phyloP scores from a whole-genome alignment of 495 filamentous ascomycete genomes.

The Penicillium parvum region DNA sequence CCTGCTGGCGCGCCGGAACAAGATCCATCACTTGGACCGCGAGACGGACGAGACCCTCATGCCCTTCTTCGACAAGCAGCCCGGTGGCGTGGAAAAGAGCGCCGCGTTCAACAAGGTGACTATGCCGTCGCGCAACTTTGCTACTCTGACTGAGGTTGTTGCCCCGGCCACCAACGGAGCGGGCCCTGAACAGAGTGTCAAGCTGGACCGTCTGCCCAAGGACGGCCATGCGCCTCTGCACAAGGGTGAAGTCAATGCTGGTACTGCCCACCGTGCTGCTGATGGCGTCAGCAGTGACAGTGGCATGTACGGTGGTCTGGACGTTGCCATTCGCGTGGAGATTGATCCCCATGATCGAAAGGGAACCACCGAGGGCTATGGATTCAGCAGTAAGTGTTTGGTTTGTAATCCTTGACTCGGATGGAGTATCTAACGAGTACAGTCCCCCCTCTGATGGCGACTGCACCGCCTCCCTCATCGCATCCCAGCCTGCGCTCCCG shows the following conservation, averaged over 20 bases:
- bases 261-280: conserved; percentile 61
- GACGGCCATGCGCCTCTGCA: conserved; percentile 62
- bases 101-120: conserved; percentile 70
- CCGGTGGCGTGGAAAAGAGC: conserved; percentile 64
- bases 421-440: conserved; percentile 2
- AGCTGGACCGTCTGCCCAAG: conserved; percentile 38
- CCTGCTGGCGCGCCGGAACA: conserved; percentile 78
- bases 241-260: conserved; percentile 58
- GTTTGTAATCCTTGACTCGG: not conserved
- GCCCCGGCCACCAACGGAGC: conserved; percentile 27
- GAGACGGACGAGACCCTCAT: conserved; percentile 87
- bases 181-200: conserved; percentile 11
- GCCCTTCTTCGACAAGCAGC: conserved; percentile 78
- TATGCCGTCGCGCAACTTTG: conserved; percentile 88
- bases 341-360: conserved; percentile 60
- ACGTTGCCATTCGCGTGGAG: conserved; percentile 67
- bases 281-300: conserved; percentile 47
- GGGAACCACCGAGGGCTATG: conserved; percentile 64
- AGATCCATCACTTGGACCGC: conserved; percentile 83
- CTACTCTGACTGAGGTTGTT: conserved; percentile 67
- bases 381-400: conserved; percentile 51
- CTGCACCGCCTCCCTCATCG: conserved; percentile 14
- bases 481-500: conserved; percentile 23
- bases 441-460: conserved; percentile 30
- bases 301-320: conserved; percentile 56